phyloP scores from a whole-genome alignment of 2,329 filamentous ascomycete genomes.

The Aspergillus felis region DNA sequence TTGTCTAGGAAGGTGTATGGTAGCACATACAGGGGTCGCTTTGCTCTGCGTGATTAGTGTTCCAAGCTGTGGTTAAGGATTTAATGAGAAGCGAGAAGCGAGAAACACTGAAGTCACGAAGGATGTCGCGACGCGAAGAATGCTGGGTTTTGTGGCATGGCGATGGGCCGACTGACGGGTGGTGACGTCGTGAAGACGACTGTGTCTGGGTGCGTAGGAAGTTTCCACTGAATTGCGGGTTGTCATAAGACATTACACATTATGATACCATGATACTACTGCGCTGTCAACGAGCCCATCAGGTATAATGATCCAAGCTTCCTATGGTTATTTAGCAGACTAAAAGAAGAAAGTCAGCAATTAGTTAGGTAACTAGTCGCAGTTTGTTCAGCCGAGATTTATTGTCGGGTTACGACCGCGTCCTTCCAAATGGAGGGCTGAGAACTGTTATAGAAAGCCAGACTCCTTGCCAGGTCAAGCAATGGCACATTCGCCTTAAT shows the following conservation, averaged over 20 bases:
- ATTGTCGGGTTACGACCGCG: too few relatives aligned
- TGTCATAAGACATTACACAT: background rate
- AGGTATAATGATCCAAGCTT: background rate
- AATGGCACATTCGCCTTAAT: too few relatives aligned
- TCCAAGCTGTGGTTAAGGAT: background rate
- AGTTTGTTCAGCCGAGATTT: too few relatives aligned
- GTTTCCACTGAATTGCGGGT: background rate
- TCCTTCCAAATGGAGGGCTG: too few relatives aligned
- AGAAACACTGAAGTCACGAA: background rate
- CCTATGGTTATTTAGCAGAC: background rate
- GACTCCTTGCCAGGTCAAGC: too few relatives aligned
- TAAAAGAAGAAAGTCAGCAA: too few relatives aligned
- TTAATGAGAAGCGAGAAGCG: background rate
- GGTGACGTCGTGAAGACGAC: conserved; percentile 2
- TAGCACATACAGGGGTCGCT: background rate
- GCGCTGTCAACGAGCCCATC: background rate
- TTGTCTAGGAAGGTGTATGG: background rate
- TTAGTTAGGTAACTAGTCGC: too few relatives aligned
- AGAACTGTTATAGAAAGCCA: too few relatives aligned
- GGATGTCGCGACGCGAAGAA: background rate
- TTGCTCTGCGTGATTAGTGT: background rate
- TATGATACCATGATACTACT: background rate
- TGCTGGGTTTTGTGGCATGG: background rate
- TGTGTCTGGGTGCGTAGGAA: background rate
- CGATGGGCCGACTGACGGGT: background rate